phyloP scores from a whole-genome alignment of 1,284 basidiomycete species.

The Apiotrichum sp. region DNA sequence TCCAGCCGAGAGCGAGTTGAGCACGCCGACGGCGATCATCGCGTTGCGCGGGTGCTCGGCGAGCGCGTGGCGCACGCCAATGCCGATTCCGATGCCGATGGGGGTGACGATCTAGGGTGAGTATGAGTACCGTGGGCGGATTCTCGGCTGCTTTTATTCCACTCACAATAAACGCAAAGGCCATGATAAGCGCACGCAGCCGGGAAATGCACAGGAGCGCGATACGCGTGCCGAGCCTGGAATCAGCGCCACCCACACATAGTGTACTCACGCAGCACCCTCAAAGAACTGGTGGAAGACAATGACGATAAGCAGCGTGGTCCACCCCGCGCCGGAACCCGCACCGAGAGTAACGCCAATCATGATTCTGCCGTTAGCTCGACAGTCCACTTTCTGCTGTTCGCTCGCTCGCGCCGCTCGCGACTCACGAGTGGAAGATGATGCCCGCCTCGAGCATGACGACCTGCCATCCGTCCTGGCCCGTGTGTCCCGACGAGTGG shows the following conservation, averaged over 20 bases:
- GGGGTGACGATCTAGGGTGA: constrained; percentile 20
- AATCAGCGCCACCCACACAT: background rate
- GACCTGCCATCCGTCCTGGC: constrained; percentile 31
- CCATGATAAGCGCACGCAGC: constrained; percentile 20
- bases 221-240: constrained; percentile 28
- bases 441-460: constrained; percentile 48
- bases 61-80: constrained; percentile 34
- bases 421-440: constrained; percentile 41
- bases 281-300: constrained; percentile 39
- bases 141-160: too few relatives aligned
- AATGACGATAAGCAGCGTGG: constrained; percentile 26
- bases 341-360: constrained; percentile 28
- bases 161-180: constrained; percentile 20
- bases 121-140: too few relatives aligned
- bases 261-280: constrained; percentile 17
- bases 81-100: constrained; percentile 32
- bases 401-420: too few relatives aligned
- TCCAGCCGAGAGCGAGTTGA: constrained; percentile 29
- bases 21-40: constrained; percentile 34
- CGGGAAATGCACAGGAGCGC: constrained; percentile 23
- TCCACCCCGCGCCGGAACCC: constrained; percentile 22
- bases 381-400: too few relatives aligned
- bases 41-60: constrained; percentile 30
- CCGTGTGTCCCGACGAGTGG: background rate
- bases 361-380: constrained; percentile 13